Conservation (phyloP, 1,139 yeast genomes). For the Magnusiomyces magnusii region DNA sequence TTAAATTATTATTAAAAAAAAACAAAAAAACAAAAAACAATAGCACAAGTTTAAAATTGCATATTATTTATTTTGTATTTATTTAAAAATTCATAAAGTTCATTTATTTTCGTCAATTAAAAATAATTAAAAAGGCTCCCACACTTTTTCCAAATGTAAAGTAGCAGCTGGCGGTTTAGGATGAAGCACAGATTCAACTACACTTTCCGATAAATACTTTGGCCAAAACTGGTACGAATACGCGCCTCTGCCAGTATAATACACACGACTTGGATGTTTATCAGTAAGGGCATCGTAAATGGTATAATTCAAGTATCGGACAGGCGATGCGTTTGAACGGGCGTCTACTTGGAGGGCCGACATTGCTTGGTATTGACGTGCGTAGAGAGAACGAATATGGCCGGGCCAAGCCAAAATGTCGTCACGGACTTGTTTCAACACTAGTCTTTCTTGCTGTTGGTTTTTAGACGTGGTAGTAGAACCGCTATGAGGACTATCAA, state of each 20-base stretch:
- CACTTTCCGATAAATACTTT: constrained; percentile 30
- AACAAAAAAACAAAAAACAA: too few species aligned
- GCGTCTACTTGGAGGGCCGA: constrained; percentile 30
- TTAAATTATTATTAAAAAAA: too few species aligned
- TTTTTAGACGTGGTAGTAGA: constrained; percentile 3
- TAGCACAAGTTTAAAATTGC: neutral
- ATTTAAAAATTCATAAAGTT: neutral
- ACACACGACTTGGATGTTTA: constrained; percentile 30
- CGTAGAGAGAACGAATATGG: constrained; percentile 33
- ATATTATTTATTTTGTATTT: too few species aligned
- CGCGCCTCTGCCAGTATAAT: constrained; percentile 36
- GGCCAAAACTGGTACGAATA: constrained; percentile 32
- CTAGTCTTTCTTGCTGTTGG: constrained; percentile 27
- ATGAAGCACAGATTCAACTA: constrained; percentile 32
- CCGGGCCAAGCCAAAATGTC: constrained; percentile 39
- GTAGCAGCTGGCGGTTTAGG: constrained; percentile 21
- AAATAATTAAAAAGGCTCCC: constrained; percentile 17
- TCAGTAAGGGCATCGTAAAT: constrained; percentile 33
- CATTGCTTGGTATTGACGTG: constrained; percentile 30
- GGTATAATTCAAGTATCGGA: constrained; percentile 31
- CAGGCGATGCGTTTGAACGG: constrained; percentile 29
- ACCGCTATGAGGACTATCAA: constrained; percentile 27
- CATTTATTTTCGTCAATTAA: too few species aligned
- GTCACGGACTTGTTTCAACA: constrained; percentile 32
- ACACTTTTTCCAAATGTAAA: constrained; percentile 10